Percentiles rank a stretch among this genome's conserved stretches.
Conservation (phyloP, 192 early-diverging fungal species). For the Backusella parvicylindrica region DNA sequence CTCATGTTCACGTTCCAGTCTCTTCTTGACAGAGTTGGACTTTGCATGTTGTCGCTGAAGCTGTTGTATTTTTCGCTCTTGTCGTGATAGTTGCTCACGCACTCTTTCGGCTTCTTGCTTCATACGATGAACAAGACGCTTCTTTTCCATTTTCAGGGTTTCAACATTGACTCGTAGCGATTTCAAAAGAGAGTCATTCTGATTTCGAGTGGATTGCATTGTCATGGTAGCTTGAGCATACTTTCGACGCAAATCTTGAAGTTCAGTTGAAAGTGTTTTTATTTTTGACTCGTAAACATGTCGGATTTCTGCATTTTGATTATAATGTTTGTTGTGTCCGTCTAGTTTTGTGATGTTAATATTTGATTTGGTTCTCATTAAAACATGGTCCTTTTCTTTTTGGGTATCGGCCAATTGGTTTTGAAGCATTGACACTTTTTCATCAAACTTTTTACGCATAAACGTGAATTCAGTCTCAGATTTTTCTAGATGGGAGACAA, state of each 20-base stretch:
- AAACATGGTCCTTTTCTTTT: slow-evolving; percentile 60
- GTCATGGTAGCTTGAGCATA: slow-evolving; percentile 50
- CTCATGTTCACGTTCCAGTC: slow-evolving; percentile 51
- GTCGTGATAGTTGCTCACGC: slow-evolving; percentile 53
- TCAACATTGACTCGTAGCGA: slow-evolving; percentile 66
- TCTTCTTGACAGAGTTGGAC: slow-evolving; percentile 46
- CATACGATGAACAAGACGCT: slow-evolving; percentile 71
- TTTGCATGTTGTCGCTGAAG: slow-evolving; percentile 53
- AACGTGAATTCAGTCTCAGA: slow-evolving; percentile 52
- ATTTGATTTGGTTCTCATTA: slow-evolving; percentile 17
- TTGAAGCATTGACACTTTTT: slow-evolving; percentile 62
- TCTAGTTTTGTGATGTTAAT: background rate
- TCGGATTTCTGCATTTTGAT: slow-evolving; percentile 28
- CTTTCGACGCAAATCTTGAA: slow-evolving; percentile 51
- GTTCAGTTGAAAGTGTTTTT: slow-evolving; percentile 51
- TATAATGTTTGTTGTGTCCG: background rate
- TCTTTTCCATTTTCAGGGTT: slow-evolving; percentile 71
- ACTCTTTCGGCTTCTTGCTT: slow-evolving; percentile 61
- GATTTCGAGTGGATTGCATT: slow-evolving; percentile 43
- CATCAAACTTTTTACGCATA: slow-evolving; percentile 66
- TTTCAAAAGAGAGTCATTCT: slow-evolving; percentile 58
- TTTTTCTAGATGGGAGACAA: slow-evolving; percentile 53
- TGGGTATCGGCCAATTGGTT: slow-evolving; percentile 49
- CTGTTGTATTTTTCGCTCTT: slow-evolving; percentile 56
- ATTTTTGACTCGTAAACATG: slow-evolving; percentile 56